Evolutionary conservation across 139 green algal genomes (phyloP), one percentile per base, ranked within the genome.

Genomic region (Chlamydomonas schloesseri): DNA sequence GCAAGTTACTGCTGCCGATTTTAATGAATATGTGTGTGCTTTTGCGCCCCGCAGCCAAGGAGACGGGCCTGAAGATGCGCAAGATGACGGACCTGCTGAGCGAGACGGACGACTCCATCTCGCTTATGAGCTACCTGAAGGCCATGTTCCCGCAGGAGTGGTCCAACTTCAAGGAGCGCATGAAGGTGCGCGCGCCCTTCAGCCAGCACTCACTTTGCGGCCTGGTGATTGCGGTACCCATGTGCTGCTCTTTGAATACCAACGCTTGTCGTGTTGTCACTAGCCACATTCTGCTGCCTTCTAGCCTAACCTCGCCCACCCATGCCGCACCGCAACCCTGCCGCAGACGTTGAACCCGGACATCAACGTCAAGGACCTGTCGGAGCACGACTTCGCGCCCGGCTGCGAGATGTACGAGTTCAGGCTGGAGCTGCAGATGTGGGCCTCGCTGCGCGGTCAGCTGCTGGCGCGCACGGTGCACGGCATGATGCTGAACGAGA

Each of bases 381-480:
- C 71, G 15, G 89, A 92, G 74, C 64, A 78, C 36, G 89, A 92
- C 82, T 92, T 92, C 53, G 80, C 65, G 37, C 76, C 81, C 50
- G 88, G 87, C 50, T 53, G 28, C 24, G 67, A 78, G 10, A 77
- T 86, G 80, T n/a, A 86, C 80, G 80, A 86, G 80, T 78, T 78
- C 87, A 84, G 74, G 73, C 47, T 90, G 62, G 91, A 93, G 77
- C 78, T 91, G 69, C 85, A 91, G 84, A 83, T 96, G 87, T 98
- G 96, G 96, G 96, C 96, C 36, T 96, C 91, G 11, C 93, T 97
- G 81, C 84, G 96, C 13, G 95, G 95, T 29, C 96, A 98, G 91
- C 93, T 97, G 83, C 93, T 98, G 73, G 88, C 87, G 36, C 85
- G 89, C 81, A 92, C 89, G 20, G 89, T 90, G 64, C 75, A 82